Evolutionary conservation across 139 green algal genomes (phyloP), one percentile per base, ranked within the genome.

Genomic region (Zygnema cylindricum): DNA sequence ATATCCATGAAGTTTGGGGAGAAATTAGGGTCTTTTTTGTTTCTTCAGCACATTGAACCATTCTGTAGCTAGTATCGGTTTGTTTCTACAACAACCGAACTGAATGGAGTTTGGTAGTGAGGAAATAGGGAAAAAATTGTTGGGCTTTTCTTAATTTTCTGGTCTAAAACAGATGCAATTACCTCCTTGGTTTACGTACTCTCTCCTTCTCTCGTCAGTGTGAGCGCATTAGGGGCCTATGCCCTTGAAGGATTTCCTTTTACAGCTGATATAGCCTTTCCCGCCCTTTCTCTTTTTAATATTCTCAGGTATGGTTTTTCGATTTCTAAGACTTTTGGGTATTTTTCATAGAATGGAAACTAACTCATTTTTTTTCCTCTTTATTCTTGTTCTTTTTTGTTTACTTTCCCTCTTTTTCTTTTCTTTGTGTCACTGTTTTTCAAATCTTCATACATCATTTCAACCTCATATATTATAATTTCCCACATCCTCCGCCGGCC

Each of bases 201-300:
- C 25, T 86, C 78, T 0, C 92, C 92, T 11, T 84, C 90, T 49
- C 71, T 94, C 0, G 87, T 93, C 23, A 77, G 95, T 76, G 93
- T 99, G 23, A 94, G 91, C 38, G 94, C 90, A 76, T 98, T 99
- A 90, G 93, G 92, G 39, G 92, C 92, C 2, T 98, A 96, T 81
- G 93, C 69, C 25, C 71, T 95, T 0, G 85, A 92, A 0, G 95
- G 95, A 39, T 92, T 90, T 82, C 35, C 32, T 30, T 94, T 97
- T 69, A 93, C 82, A 16, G 84, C 95, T 21, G 84, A 93, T 16
- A 69, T 85, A 36, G 95, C 96, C 69, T 99, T 98, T 92, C 94
- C 97, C 32, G 93, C 96, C 0, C 94, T 99, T 41, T 87, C 96
- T 30, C 93, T 98, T 25, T 99, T 99, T 89, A 95, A 96, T 55